Conservation (phyloP, 176 grass and related monocot species). For the Oryza glumipatula region DNA sequence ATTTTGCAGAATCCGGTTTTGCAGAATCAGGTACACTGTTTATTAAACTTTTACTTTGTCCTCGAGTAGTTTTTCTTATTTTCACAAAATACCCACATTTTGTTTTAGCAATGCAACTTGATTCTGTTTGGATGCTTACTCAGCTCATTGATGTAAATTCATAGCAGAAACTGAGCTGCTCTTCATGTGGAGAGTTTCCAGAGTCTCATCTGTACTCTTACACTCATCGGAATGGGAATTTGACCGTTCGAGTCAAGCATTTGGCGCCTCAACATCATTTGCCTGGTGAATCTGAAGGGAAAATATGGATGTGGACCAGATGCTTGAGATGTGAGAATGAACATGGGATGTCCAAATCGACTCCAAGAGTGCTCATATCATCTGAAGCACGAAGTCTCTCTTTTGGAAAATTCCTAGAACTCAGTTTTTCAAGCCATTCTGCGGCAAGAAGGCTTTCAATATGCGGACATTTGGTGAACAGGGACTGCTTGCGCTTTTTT, state of each 20-base stretch:
- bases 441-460: conserved; percentile 84
- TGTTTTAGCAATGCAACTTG: conserved; percentile 32
- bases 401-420: conserved; percentile 97
- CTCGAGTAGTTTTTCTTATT: conserved; percentile 15
- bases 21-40: conserved; percentile 62
- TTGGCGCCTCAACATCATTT: conserved; percentile 49
- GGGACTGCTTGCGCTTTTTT: conserved; percentile 96
- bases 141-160: conserved; percentile 34
- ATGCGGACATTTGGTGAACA: conserved; percentile 94
- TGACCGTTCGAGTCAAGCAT: conserved; percentile 70
- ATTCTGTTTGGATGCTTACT: conserved; percentile 29
- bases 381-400: conserved; percentile 81
- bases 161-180: conserved; percentile 67
- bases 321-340: conserved; percentile 88
- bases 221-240: conserved; percentile 92
- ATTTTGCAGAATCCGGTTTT: conserved; percentile 79
- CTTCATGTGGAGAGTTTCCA: conserved; percentile 71
- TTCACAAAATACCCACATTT: conserved; percentile 15
- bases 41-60: conserved; percentile 4
- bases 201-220: conserved; percentile 78
- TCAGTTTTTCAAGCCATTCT: conserved; percentile 95
- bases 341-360: conserved; percentile 58
- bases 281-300: conserved; percentile 78
- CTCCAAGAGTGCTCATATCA: conserved; percentile 85
- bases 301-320: conserved; percentile 99